A percentile compares a stretch with the other conserved stretches of the same genome.
Conservation (phyloP, 148 eudicot genomes). For the Fallopia convolvulus region DNA sequence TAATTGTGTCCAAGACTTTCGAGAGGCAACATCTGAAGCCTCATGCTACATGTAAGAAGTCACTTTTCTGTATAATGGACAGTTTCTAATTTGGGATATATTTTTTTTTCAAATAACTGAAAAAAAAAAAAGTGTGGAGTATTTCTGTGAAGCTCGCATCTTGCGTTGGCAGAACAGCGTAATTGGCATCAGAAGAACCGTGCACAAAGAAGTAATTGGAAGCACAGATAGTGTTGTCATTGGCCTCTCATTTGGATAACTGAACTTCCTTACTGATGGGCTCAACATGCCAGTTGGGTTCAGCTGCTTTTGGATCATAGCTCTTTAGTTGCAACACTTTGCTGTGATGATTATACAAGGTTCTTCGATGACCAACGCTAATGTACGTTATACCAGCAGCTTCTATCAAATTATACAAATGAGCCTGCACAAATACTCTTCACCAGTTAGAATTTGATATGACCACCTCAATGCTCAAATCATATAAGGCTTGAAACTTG, state of each 20-base stretch:
- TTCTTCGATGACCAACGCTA: constrained; percentile 75
- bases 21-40: not conserved
- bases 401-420: constrained; percentile 56
- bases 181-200: not conserved
- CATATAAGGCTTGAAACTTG: not conserved
- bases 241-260: constrained; percentile 20
- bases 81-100: not conserved
- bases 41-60: not conserved
- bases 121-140: not conserved
- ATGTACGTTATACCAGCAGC: constrained; percentile 71
- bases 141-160: not conserved
- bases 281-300: constrained; percentile 56
- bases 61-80: not conserved
- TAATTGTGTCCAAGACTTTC: not conserved
- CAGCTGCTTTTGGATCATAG: constrained; percentile 23
- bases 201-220: not conserved
- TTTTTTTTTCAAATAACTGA: not conserved
- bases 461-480: not conserved
- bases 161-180: not conserved
- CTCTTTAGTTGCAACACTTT: constrained; percentile 46
- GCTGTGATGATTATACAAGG: constrained; percentile 57
- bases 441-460: not conserved
- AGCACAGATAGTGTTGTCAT: not conserved
- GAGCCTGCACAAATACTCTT: constrained; percentile 34
- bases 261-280: constrained; percentile 34